These are phyloP conservation scores for Aphanomyces euteiches DNA, from an alignment of 352 stramenopile species.

Conservation along the genomic window DNA sequence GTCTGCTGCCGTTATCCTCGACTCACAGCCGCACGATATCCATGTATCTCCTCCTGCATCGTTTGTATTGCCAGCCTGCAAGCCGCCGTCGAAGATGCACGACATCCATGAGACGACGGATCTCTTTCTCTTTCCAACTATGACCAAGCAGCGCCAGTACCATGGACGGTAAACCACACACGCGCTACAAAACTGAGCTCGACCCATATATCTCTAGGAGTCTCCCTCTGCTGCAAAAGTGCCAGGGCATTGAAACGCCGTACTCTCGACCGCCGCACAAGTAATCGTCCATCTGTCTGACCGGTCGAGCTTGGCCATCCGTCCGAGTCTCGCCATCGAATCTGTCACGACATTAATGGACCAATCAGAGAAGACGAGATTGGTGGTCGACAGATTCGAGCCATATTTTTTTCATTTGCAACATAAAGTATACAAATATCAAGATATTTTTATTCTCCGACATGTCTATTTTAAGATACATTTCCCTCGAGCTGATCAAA, in stretches of 20 bases:
- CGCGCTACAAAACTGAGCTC: neutral
- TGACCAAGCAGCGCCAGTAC: constrained; percentile 39
- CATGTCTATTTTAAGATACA: no score
- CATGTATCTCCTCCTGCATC: neutral
- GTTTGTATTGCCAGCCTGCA: neutral
- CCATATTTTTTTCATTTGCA: neutral
- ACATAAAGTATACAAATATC: constrained; percentile 6
- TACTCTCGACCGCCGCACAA: neutral
- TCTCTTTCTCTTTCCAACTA: constrained; percentile 38
- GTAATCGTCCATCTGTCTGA: neutral
- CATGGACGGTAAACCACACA: constrained; percentile 33
- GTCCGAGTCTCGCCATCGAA: neutral
- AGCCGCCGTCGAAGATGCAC: constrained; percentile 1
- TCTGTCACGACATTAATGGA: neutral
- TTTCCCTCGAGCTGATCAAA: neutral
- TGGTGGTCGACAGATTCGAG: neutral
- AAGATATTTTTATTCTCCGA: neutral
- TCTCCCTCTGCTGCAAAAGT: constrained; percentile 25
- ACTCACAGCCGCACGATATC: constrained; percentile 1
- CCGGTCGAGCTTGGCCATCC: neutral
- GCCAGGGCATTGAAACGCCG: constrained; percentile 13
- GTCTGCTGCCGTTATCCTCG: neutral
- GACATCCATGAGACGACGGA: constrained; percentile 9
- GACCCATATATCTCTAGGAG: constrained; percentile 5
- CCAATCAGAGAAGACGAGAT: neutral